Percentiles rank a stretch among this genome's conserved stretches.
These are phyloP conservation scores for Striga hermonthica DNA, from an alignment of 305 asterid genomes.

Conservation along the genomic window DNA sequence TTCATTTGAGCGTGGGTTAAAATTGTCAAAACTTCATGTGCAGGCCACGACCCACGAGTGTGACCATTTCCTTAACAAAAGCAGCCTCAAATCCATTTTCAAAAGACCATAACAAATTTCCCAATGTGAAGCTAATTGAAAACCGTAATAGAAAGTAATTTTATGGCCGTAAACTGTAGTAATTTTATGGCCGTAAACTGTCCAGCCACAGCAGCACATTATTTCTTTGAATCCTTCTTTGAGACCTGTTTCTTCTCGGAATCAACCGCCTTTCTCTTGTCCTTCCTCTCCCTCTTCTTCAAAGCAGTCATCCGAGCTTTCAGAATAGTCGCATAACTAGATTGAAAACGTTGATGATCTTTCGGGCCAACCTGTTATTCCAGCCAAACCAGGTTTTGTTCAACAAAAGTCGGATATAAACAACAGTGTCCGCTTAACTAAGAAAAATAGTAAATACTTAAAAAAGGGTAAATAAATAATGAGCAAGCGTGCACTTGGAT, in stretches of 20 bases:
- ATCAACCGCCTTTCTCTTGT: conserved; percentile 67
- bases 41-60: too few relatives aligned
- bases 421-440: neutral
- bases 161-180: too few relatives aligned
- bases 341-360: conserved; percentile 89
- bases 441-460: neutral
- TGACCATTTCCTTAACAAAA: too few relatives aligned
- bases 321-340: conserved; percentile 88
- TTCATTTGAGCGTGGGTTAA: too few relatives aligned
- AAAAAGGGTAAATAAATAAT: neutral
- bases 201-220: too few relatives aligned
- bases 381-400: conserved; percentile 26
- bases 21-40: too few relatives aligned
- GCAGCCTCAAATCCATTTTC: too few relatives aligned
- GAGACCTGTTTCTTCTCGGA: conserved; percentile 55
- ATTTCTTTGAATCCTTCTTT: conserved; percentile 34
- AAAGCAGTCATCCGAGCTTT: conserved; percentile 86
- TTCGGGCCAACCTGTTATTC: conserved; percentile 66
- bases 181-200: too few relatives aligned
- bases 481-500: conserved; percentile 1
- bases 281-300: conserved; percentile 95
- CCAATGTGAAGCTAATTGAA: too few relatives aligned
- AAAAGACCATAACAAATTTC: too few relatives aligned
- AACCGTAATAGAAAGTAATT: too few relatives aligned
- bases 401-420: neutral